These are phyloP conservation scores for Phaffia rhodozyma DNA, from an alignment of 1,284 basidiomycete genomes.

Conservation along the genomic window DNA sequence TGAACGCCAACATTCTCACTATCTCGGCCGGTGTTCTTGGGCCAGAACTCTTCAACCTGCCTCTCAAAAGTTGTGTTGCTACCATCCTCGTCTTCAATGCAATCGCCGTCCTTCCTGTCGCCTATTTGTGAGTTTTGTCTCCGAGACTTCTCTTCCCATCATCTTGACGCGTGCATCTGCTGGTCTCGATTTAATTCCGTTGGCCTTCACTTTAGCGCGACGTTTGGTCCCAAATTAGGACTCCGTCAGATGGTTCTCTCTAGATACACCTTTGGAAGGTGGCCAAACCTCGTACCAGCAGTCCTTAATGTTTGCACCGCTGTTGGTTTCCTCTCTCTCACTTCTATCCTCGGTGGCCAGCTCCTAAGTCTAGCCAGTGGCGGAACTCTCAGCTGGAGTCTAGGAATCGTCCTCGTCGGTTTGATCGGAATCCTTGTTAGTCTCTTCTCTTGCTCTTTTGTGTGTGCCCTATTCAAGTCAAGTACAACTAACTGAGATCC, in stretches of 20 bases:
- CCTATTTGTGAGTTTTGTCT: constrained; percentile 23
- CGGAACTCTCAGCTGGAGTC: constrained; percentile 41
- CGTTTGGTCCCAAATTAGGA: constrained; percentile 74
- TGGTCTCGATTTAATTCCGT: constrained; percentile 10
- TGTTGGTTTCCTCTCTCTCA: constrained; percentile 63
- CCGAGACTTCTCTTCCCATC: background rate
- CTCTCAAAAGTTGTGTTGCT: constrained; percentile 7
- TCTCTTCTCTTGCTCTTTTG: constrained; percentile 21
- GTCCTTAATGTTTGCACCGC: constrained; percentile 52
- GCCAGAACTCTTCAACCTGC: constrained; percentile 15
- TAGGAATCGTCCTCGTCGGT: constrained; percentile 79
- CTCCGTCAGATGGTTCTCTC: constrained; percentile 80
- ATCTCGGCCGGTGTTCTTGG: constrained; percentile 18
- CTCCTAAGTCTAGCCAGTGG: constrained; percentile 57
- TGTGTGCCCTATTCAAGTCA: background rate
- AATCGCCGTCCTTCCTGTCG: constrained; percentile 23
- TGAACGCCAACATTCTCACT: constrained; percentile 17
- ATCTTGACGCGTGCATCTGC: background rate
- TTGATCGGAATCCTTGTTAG: constrained; percentile 59
- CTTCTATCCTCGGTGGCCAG: constrained; percentile 66
- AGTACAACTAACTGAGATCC: background rate
- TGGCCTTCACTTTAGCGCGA: constrained; percentile 42
- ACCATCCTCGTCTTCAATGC: constrained; percentile 12
- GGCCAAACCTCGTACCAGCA: constrained; percentile 51
- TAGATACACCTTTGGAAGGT: constrained; percentile 52